Conservation (phyloP, 78 protist species). For the Emiliania huxleyi region DNA sequence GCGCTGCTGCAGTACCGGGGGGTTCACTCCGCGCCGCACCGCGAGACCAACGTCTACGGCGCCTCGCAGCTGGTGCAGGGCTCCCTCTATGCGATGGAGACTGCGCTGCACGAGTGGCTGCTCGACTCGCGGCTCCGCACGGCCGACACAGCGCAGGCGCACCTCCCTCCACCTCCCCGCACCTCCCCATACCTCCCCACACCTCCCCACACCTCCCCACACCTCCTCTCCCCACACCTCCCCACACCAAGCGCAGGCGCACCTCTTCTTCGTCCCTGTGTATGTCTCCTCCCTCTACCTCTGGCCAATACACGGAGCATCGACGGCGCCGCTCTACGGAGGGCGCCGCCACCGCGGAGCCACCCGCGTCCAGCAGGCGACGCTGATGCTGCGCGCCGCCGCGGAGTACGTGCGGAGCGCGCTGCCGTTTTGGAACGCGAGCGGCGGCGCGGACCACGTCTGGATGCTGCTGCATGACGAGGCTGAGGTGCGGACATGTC, state of each 20-base stretch:
- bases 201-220: too few species aligned
- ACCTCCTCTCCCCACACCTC: too few species aligned
- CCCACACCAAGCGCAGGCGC: too few species aligned
- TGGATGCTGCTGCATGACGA: constrained; percentile 16
- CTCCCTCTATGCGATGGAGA: constrained; percentile 11
- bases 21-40: not conserved
- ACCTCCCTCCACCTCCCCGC: too few species aligned
- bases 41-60: not conserved
- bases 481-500: too few species aligned
- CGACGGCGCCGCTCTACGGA: not conserved
- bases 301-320: not conserved
- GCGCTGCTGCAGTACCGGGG: not conserved
- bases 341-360: not conserved
- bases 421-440: not conserved
- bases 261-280: not conserved
- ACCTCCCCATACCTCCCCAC: too few species aligned
- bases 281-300: not conserved
- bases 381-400: not conserved
- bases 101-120: constrained; percentile 4
- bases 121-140: constrained; percentile 13
- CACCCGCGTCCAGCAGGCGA: not conserved
- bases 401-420: not conserved
- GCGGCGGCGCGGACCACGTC: not conserved
- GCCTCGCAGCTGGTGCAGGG: not conserved
- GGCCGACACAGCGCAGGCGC: not conserved